Evolutionary conservation across 805 yeast genomes (phyloP), one percentile per base, ranked within the genome.

Genomic region (Sugiyamaella lignohabitans): DNA sequence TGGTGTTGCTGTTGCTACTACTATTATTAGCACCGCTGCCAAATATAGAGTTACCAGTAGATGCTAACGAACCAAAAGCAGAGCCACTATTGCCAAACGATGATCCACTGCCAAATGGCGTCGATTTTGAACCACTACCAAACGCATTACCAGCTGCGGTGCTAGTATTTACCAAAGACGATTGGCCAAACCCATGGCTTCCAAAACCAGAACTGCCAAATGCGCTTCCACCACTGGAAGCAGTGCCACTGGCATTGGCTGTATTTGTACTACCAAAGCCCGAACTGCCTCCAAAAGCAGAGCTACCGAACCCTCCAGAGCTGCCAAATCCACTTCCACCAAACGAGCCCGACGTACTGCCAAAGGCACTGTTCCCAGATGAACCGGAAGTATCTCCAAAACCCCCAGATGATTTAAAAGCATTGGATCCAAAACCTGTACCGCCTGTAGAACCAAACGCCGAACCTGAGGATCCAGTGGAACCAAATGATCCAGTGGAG

Each of bases 181-280:
- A 32, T 11, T 41, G 22, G 23, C 50, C 46, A 11, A 41, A 41
- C 3, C 52, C 52, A 32, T 39, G 40, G 6, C 63, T 35, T 27
- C 65, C 62, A 42, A 59, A 56, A 1, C 64, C 58, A 2, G 59
- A 50, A 19, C 50, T 45, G 1, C 54, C 46, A 36, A 49, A 53
- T 17, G 56, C 53, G 2, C 58, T 8, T 27, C 11, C 14, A 27
- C 10, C 6, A 35, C 20, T 17, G 11, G 20, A 16, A 16, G 38
- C 38, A n/a, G 10, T 18, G 11, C 20, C 20, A 35, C 10, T 16
- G 5, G 38, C 5, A 35, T 35, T 35, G 6, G 38, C 5, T 14
- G 38, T 35, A 14, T 17, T 44, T 4, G 60, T 57, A 19, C 60
- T 53, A 23, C 47, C 50, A 36, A 37, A 46, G 3, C 35, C 38